Base-by-base conservation (phyloP, 2,329 filamentous ascomycete species). In the Microdochium bolleyi region DNA sequence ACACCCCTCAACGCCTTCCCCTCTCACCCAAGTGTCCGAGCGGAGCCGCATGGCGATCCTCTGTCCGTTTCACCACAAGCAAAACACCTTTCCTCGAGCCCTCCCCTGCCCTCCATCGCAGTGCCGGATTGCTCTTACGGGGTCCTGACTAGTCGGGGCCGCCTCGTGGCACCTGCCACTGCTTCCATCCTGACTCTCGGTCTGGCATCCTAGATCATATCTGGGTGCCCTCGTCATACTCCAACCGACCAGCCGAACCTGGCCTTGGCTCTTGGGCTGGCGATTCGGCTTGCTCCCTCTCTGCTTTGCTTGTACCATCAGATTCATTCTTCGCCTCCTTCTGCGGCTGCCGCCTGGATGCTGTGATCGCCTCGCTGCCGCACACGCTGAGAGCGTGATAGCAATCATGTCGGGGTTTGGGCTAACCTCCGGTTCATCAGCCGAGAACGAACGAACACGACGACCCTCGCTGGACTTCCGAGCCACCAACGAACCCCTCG, bases 401-500 rank as follows among this genome's bases (percentile, higher is more conserved):
- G 46, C 48, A 58, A 57, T 52, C 21, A 66, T 65, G 64, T 59
- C 61, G 56, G 52, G 50, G 48, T 59, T 57, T 54, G 60, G 61
- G 58, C 64, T 67, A 61, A 67, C 62, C 4, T 55, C 53, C 46
- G 57, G 57, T 55, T 56, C 57, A 54, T 50, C 56, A 64, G 62
- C 57, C 54, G 60, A 56, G 37, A 46, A 46, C 41, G 41, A 46
- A 10, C 13, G 41, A 11, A 46, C 41, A 22, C 41, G 41, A 46
- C 41, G 41, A 46, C 41, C 41, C 7, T 46, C 41, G 10, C 22
- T 46, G 21, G 41, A 46, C 13, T 46, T 46, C 19, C 41, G 41
- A 22, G 41, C n/a, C 16, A 24, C 41, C 67, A 73, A 30, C 67
- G 64, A 52, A 60, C 67, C 24, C 62, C 64, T 53, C 58, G 60